phyloP scores from a whole-genome alignment of 176 grass and related monocot species.

The Urochloa ruziziensis region DNA sequence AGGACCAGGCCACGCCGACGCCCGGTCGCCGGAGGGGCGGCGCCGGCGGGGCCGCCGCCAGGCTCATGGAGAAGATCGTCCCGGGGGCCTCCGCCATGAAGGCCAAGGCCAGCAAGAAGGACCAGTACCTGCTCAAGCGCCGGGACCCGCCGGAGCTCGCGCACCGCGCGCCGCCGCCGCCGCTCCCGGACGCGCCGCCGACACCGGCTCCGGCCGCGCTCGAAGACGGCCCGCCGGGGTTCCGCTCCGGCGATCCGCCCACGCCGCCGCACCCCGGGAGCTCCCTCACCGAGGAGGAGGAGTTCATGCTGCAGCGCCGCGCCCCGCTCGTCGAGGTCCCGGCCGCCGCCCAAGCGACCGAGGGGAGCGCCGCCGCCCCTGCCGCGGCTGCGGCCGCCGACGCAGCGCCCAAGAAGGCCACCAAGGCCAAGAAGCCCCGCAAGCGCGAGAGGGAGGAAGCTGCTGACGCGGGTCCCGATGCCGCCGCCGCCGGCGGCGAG shows the following conservation, averaged over 20 bases:
- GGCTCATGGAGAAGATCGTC: constrained; percentile 47
- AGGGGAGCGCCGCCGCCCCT: neutral
- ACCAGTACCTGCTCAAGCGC: constrained; percentile 91
- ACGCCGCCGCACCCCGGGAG: constrained; percentile 30
- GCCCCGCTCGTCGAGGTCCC: neutral
- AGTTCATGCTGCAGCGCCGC: constrained; percentile 52
- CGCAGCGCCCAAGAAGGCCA: constrained; percentile 5
- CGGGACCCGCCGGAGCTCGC: constrained; percentile 38
- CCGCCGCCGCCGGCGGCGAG: constrained; percentile 9
- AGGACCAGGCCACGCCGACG: neutral
- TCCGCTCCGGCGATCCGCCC: constrained; percentile 12
- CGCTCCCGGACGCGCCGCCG: constrained; percentile 38
- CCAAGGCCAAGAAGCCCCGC: constrained; percentile 46
- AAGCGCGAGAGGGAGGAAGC: constrained; percentile 56
- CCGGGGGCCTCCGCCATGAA: constrained; percentile 34
- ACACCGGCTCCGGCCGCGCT: neutral
- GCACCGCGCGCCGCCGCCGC: neutral
- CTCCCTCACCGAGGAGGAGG: constrained; percentile 15
- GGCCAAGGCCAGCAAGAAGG: constrained; percentile 53
- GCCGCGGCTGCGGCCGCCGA: neutral
- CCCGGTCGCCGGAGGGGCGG: constrained; percentile 32
- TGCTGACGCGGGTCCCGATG: neutral
- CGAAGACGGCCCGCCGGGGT: constrained; percentile 43
- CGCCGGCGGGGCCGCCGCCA: constrained; percentile 34
- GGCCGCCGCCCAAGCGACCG: neutral